Evolutionary conservation across 2,329 filamentous ascomycete species (phyloP), one percentile per base, ranked within the genome.

Genomic region (Cytospora leucostoma): DNA sequence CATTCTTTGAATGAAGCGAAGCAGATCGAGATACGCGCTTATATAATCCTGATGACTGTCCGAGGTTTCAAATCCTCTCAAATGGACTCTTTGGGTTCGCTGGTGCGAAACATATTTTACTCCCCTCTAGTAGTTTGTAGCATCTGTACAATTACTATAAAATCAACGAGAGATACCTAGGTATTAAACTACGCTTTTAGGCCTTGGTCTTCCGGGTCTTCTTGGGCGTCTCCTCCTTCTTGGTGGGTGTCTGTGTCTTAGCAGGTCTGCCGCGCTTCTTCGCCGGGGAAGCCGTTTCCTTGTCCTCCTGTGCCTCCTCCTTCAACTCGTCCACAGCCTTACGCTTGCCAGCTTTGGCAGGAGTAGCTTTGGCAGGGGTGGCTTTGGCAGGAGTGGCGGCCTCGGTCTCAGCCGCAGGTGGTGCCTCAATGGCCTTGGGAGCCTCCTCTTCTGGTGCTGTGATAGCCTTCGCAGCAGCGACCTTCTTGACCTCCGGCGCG

Each of bases 401-500:
- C 44, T 73, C 61, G 19, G 54, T 47, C 33, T 72, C 68, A 27
- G 57, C 65, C 62, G 69, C 68, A 47, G 58, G 27, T 21, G 71
- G 67, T 8, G 71, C 74, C 68, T 79, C 77, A 33, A 79, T 75
- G 32, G 76, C 72, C 68, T 79, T 75, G 27, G 71, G 71, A 37
- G 69, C 67, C 71, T 13, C 68, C 74, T 35, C 72, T n/a, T 56
- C 60, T 47, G 47, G 19, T 21, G 53, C 73, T 71, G 77, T 75
- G 38, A 78, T 68, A 33, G 75, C 72, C 44, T 74, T 70, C 61
- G 71, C 68, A 17, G 71, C 73, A 61, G 72, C 72, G 32, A 70
- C 67, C 49, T 76, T 73, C 80, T 91, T 96, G 68, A 97, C 77
- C 68, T 82, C 78, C 0, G 92, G 92, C 27, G 86, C 84, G 58